These are phyloP conservation scores for Gleditsia sinensis DNA, from an alignment of 306 rosid species.

Conservation along the genomic window DNA sequence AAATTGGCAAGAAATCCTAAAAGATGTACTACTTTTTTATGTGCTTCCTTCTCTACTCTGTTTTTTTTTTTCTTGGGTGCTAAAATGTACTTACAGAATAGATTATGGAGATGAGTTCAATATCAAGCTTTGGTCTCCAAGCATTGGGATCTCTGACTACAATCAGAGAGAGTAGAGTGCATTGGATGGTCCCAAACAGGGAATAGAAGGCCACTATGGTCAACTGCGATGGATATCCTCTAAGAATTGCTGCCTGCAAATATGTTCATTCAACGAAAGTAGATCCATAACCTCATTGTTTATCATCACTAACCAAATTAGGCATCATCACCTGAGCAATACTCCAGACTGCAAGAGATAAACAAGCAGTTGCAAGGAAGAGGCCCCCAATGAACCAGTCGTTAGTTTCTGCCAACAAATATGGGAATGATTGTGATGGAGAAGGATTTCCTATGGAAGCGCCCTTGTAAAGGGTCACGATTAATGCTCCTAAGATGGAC, in stretches of 20 bases:
- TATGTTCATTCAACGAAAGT: conserved; percentile 22
- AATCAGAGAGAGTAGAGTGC: conserved; percentile 45
- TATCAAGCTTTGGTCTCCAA: conserved; percentile 52
- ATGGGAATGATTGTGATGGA: too few species aligned
- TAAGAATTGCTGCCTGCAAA: conserved; percentile 62
- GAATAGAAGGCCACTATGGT: conserved; percentile 62
- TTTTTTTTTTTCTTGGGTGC: background rate
- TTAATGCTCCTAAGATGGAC: conserved; percentile 53
- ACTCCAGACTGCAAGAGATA: conserved; percentile 49
- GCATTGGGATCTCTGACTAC: conserved; percentile 52
- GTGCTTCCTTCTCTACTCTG: background rate
- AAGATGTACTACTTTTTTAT: background rate
- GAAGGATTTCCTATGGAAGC: conserved; percentile 33
- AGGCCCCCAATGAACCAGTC: conserved; percentile 64
- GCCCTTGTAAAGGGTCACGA: conserved; percentile 58
- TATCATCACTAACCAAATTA: background rate
- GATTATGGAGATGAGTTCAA: conserved; percentile 52
- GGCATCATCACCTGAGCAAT: conserved; percentile 52
- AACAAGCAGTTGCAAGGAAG: conserved; percentile 50
- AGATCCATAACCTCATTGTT: conserved; percentile 22
- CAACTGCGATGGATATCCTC: conserved; percentile 60
- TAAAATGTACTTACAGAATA: conserved; percentile 57
- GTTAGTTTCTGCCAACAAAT: conserved; percentile 27
- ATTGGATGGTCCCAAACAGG: conserved; percentile 72
- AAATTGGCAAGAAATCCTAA: too few species aligned